phyloP scores from a whole-genome alignment of 2,329 filamentous ascomycete genomes.

The Trichophaea hybrida region DNA sequence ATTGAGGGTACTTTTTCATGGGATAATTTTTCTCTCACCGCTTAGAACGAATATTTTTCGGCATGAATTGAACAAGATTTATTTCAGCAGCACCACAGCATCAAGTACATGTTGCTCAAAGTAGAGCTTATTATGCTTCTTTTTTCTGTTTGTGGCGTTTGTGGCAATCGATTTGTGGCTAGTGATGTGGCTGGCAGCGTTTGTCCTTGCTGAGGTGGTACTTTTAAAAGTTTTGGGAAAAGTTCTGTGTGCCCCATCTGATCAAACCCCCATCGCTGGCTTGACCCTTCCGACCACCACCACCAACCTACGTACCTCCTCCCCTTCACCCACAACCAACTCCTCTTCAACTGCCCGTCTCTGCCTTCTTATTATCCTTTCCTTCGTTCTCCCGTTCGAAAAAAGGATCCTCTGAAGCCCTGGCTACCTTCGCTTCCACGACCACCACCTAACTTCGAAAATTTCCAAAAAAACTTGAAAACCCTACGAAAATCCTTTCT shows the following conservation, averaged over 20 bases:
- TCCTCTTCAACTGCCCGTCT: background rate
- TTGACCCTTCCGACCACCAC: constrained; percentile 1
- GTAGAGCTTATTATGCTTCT: too few relatives aligned
- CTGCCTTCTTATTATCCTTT: constrained; percentile 5
- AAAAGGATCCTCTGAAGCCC: constrained; percentile 8
- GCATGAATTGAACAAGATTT: too few relatives aligned
- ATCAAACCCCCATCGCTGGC: background rate
- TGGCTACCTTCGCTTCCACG: constrained; percentile 17
- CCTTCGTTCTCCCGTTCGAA: constrained; percentile 11
- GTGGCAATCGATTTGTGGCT: too few relatives aligned
- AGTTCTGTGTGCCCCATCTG: background rate
- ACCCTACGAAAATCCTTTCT: constrained; percentile 24
- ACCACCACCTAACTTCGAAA: constrained; percentile 14
- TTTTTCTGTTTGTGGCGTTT: too few relatives aligned
- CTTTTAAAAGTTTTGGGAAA: too few relatives aligned
- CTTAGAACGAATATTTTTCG: too few relatives aligned
- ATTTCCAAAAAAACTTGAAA: constrained; percentile 25
- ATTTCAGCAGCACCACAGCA: too few relatives aligned
- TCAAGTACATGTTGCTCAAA: too few relatives aligned
- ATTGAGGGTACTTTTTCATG: too few relatives aligned
- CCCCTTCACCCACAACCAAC: background rate
- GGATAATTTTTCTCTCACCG: too few relatives aligned
- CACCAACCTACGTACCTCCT: constrained; percentile 1
- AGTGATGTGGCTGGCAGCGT: too few relatives aligned
- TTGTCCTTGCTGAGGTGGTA: too few relatives aligned